A percentile compares a stretch with the other conserved stretches of the same genome.
Conservation (phyloP, 1,139 yeast genomes). For the Debaryomyces coudertii region DNA sequence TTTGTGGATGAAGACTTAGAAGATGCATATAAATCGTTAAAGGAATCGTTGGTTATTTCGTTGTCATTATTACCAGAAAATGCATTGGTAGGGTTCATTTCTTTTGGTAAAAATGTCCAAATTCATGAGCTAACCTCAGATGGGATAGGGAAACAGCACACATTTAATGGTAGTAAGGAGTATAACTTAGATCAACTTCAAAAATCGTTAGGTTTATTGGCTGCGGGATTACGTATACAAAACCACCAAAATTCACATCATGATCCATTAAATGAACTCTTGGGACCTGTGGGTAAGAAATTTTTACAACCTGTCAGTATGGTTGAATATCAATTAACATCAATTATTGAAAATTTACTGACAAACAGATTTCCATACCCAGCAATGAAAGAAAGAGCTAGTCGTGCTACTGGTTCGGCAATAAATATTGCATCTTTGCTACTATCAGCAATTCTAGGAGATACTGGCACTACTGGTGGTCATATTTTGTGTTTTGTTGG, state of each 20-base stretch:
- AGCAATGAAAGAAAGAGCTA: conserved; percentile 50
- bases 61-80: conserved; percentile 63
- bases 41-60: conserved; percentile 56
- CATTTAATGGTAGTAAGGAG: conserved; percentile 64
- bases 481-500: conserved; percentile 62
- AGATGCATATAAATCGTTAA: conserved; percentile 50
- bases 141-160: conserved; percentile 29
- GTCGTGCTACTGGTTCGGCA: conserved; percentile 69
- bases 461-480: conserved; percentile 52
- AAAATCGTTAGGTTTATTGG: conserved; percentile 54
- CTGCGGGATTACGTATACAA: conserved; percentile 37
- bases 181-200: conserved; percentile 56
- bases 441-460: conserved; percentile 47
- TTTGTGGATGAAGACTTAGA: conserved; percentile 46
- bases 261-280: conserved; percentile 17
- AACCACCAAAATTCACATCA: conserved; percentile 3
- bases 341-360: conserved; percentile 54
- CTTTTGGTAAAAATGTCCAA: conserved; percentile 67
- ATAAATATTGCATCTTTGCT: conserved; percentile 60
- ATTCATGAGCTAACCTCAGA: conserved; percentile 57
- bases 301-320: conserved; percentile 52
- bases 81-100: conserved; percentile 58
- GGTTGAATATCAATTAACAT: conserved; percentile 59
- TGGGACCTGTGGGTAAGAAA: conserved; percentile 35
- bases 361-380: conserved; percentile 57